A percentile compares a stretch with the other conserved stretches of the same genome.
These are phyloP conservation scores for Sphaerostilbella broomeana DNA, from an alignment of 2,329 filamentous ascomycete genomes.

Conservation along the genomic window DNA sequence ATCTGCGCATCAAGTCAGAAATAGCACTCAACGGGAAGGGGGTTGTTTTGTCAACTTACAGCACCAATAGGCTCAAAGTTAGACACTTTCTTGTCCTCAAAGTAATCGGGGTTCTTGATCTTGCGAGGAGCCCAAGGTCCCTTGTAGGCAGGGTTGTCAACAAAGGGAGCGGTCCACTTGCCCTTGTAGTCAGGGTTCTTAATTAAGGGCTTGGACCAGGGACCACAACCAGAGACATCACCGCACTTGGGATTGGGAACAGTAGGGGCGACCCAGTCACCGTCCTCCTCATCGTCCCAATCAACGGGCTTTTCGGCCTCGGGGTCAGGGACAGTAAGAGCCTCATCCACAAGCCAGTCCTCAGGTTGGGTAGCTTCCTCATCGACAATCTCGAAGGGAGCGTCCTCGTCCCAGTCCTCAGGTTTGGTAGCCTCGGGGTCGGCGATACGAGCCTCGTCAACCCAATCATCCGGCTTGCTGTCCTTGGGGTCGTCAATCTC, in stretches of 20 bases:
- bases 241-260: slow-evolving; percentile 94
- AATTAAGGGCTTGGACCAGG: slow-evolving; percentile 86
- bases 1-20: slow-evolving; percentile 47
- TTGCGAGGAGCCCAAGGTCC: slow-evolving; percentile 89
- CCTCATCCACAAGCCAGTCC: slow-evolving; percentile 93
- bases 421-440: slow-evolving; percentile 95
- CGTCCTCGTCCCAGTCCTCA: slow-evolving; percentile 98
- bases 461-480: slow-evolving; percentile 91
- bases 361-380: slow-evolving; percentile 86
- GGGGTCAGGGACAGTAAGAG: slow-evolving; percentile 76
- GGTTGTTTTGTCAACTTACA: slow-evolving; percentile 56
- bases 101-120: slow-evolving; percentile 95
- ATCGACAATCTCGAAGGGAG: slow-evolving; percentile 91
- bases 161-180: slow-evolving; percentile 88
- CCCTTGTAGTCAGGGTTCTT: slow-evolving; percentile 98
- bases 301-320: slow-evolving; percentile 97
- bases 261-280: slow-evolving; percentile 88
- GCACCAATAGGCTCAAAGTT: slow-evolving; percentile 98
- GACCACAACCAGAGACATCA: slow-evolving; percentile 87
- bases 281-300: slow-evolving; percentile 99
- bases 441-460: slow-evolving; percentile 83
- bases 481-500: slow-evolving; percentile 96
- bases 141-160: slow-evolving; percentile 99
- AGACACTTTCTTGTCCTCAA: slow-evolving; percentile 91
- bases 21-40: neutral